Percentiles rank a stretch among this genome's conserved stretches.
Evolutionary conservation across 2,329 filamentous ascomycete genomes (phyloP).

Genomic region (Stemphylium vesicarium): DNA sequence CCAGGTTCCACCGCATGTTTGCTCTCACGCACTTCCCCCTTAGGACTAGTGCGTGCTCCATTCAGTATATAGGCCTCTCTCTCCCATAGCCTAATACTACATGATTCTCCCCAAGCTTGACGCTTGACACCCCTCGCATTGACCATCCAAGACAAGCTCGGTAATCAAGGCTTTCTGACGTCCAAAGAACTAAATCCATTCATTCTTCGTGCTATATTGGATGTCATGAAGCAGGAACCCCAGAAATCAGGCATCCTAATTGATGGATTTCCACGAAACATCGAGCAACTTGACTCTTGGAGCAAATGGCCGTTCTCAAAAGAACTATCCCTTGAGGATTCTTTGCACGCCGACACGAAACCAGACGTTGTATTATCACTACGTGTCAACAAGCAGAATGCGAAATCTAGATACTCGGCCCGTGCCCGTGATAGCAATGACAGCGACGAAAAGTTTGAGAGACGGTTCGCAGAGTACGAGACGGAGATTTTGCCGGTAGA

Average conservation of each 20-base stretch:
- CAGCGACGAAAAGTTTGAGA: constrained; percentile 6
- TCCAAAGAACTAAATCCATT: constrained; percentile 1
- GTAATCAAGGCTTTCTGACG: constrained; percentile 3
- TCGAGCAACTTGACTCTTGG: constrained; percentile 3
- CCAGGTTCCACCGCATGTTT: no score
- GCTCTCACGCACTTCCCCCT: no score
- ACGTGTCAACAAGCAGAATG: constrained; percentile 3
- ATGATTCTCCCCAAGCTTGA: no score
- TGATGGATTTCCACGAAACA: constrained; percentile 2
- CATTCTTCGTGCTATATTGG: not conserved
- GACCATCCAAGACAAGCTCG: constrained; percentile 5
- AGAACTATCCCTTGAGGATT: not conserved
- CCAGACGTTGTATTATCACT: constrained; percentile 5
- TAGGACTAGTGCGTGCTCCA: no score
- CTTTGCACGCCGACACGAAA: not conserved
- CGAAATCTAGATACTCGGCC: constrained; percentile 3
- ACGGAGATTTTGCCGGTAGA: constrained; percentile 1
- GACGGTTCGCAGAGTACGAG: not conserved
- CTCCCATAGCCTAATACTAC: no score
- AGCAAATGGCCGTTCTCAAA: constrained; percentile 1
- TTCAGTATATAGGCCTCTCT: no score
- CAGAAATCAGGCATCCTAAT: not conserved
- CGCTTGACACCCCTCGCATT: constrained; percentile 1
- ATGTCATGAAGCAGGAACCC: not conserved
- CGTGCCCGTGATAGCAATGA: constrained; percentile 4